Evolutionary conservation across 2,329 filamentous ascomycete species (phyloP).

Genomic region (Epichloe bromicola): DNA sequence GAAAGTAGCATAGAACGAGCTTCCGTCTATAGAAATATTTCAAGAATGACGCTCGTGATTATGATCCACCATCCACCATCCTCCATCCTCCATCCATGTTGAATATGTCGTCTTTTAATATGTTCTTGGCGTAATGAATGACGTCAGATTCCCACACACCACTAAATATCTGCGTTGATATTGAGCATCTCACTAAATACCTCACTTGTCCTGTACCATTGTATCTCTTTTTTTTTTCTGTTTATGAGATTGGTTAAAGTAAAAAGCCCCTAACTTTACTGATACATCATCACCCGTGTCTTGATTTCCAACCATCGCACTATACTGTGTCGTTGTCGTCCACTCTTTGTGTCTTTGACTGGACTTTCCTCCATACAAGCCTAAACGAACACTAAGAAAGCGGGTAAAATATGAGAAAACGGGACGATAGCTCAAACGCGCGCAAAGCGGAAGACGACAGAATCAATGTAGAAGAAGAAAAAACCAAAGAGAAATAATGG

Average conservation of each 20-base stretch:
- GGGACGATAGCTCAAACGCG: background rate
- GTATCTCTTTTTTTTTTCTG: too few relatives aligned
- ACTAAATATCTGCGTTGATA: background rate
- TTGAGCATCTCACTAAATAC: too few relatives aligned
- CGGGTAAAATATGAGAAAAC: background rate
- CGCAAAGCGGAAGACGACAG: background rate
- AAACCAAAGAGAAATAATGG: background rate
- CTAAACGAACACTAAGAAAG: conserved; percentile 3
- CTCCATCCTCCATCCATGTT: background rate
- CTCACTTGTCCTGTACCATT: too few relatives aligned
- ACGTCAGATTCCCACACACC: background rate
- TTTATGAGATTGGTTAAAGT: too few relatives aligned
- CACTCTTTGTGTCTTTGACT: background rate
- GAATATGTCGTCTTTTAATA: background rate
- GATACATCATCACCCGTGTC: background rate
- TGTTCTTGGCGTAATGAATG: background rate
- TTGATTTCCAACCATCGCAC: background rate
- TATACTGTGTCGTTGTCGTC: background rate
- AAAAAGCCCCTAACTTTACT: background rate
- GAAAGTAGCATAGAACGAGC: background rate
- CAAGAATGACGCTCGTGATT: too few relatives aligned
- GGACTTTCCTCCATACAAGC: background rate
- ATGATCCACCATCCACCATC: background rate
- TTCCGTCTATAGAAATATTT: background rate
- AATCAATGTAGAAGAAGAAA: background rate